Evolutionary conservation across 768 basidiomycete species (phyloP), one percentile per base, ranked within the genome.

Genomic region (Terana coerulea): DNA sequence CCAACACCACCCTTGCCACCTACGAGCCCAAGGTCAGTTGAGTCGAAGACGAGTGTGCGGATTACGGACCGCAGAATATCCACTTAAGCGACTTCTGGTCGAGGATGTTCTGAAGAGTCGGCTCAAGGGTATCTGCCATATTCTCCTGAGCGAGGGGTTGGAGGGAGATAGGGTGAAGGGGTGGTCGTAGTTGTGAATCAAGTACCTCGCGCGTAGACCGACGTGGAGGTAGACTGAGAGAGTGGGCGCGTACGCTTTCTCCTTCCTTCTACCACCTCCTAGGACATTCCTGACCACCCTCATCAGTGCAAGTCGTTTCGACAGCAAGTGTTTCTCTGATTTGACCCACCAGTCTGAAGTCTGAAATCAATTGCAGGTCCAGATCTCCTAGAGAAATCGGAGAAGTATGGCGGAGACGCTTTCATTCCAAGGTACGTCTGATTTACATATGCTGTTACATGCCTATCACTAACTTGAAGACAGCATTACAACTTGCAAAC

Each of bases 1-100:
- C 95, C 93, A 57, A 98, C 97, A 76, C 95, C 97, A 70, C 92
- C 97, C 80, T 98, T 98, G 47, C 95, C 95, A 76, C 95, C 94
- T 97, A 63, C 1, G 24, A 36, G 2, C 37, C 5, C 45, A 21
- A 15, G n/a, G 17, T 46, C 45, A 46, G 45, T 31, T n/a, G 21
- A 21, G 11, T 9, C 28, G n/a, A 9, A 21, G n/a, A n/a, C 45
- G 19, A 46, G 51, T 4, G 35, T 35, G 37, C 30, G 40, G 55
- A 30, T 30, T 49, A 80, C 88, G 53, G 69, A 82, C 95, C 95
- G 65, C 97, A 98, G 67, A 99, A 99, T 65, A 99, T 98, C 95
- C 95, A 99, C 68, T 98, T 97, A 54, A 98, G 71, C 21, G 85
- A 84, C 59, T 80, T 85, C 71, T 99, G 95, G 69, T 98, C 95